These are phyloP conservation scores for Cladosporium sp. DNA, from an alignment of 2,329 filamentous ascomycete species.

Conservation along the genomic window DNA sequence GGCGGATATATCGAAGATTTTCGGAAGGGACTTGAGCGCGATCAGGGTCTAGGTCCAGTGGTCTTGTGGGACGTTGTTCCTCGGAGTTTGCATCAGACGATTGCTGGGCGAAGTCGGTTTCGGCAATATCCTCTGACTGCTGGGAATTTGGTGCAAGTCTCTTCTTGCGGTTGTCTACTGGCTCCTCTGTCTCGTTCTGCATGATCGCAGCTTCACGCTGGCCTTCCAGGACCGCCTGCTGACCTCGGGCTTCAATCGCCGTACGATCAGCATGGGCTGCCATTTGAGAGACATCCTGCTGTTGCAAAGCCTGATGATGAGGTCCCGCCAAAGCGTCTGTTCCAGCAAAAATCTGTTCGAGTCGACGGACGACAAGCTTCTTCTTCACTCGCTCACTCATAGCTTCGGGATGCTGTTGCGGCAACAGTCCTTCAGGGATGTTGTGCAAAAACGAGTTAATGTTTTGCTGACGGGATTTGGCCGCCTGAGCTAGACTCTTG, in stretches of 20 bases:
- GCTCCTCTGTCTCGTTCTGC: constrained; percentile 25
- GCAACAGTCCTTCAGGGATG: constrained; percentile 63
- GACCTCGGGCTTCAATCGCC: constrained; percentile 36
- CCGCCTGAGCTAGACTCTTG: constrained; percentile 19
- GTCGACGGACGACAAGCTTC: constrained; percentile 65
- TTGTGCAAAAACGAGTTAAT: constrained; percentile 66
- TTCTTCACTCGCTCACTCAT: constrained; percentile 71
- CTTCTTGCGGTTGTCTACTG: constrained; percentile 12
- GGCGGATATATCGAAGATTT: constrained; percentile 73
- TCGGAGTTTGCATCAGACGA: constrained; percentile 11
- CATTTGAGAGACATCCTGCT: constrained; percentile 52
- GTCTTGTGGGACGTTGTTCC: constrained; percentile 71
- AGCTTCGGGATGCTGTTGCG: constrained; percentile 43
- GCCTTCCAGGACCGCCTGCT: constrained; percentile 33
- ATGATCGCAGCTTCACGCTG: constrained; percentile 43
- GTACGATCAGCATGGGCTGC: constrained; percentile 43
- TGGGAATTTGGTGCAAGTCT: not conserved
- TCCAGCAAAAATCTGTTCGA: constrained; percentile 79
- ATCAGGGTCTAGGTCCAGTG: constrained; percentile 69
- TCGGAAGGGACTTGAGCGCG: constrained; percentile 68
- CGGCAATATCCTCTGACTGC: constrained; percentile 2
- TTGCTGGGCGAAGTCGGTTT: constrained; percentile 14
- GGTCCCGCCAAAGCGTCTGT: constrained; percentile 44
- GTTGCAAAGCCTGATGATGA: constrained; percentile 48
- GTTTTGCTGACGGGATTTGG: constrained; percentile 45